Percentiles rank a stretch among this genome's conserved stretches.
phyloP scores from a whole-genome alignment of 805 yeast genomes.

The Starmerella apis region DNA sequence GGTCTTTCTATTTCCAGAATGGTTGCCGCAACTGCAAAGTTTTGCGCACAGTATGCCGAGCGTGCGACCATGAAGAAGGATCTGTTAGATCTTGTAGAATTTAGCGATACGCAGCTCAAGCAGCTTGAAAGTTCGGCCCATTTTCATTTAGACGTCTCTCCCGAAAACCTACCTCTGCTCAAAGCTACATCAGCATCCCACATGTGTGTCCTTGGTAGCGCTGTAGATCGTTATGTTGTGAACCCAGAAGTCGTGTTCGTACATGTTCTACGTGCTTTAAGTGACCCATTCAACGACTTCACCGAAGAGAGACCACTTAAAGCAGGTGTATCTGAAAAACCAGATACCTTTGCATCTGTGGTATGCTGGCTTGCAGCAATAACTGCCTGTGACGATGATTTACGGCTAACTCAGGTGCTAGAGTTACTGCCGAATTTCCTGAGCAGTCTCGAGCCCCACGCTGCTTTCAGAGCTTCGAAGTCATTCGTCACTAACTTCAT shows the following conservation, averaged over 20 bases:
- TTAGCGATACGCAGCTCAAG: slow-evolving; percentile 8
- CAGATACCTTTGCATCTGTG: neutral
- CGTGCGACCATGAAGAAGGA: slow-evolving; percentile 6
- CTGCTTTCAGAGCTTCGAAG: slow-evolving; percentile 45
- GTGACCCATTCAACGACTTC: neutral
- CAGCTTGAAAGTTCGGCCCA: slow-evolving; percentile 10
- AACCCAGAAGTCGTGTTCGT: slow-evolving; percentile 38
- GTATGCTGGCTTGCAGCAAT: slow-evolving; percentile 17
- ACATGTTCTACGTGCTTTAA: slow-evolving; percentile 34
- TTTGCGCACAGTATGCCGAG: slow-evolving; percentile 17
- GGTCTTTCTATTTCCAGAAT: neutral
- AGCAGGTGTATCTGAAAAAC: neutral
- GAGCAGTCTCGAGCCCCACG: slow-evolving; percentile 36
- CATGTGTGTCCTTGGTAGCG: slow-evolving; percentile 54
- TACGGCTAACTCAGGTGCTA: slow-evolving; percentile 7
- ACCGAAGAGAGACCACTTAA: neutral
- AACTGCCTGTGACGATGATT: slow-evolving; percentile 9
- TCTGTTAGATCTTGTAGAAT: slow-evolving; percentile 6
- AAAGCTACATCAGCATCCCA: slow-evolving; percentile 33
- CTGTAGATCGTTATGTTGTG: slow-evolving; percentile 40
- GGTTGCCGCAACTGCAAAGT: slow-evolving; percentile 5
- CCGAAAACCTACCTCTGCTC: slow-evolving; percentile 38
- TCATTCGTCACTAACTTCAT: slow-evolving; percentile 57
- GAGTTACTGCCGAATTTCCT: slow-evolving; percentile 37
- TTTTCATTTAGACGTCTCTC: slow-evolving; percentile 19